Conservation (phyloP, 2,329 filamentous ascomycete species). For the Teratosphaeria nubilosa region DNA sequence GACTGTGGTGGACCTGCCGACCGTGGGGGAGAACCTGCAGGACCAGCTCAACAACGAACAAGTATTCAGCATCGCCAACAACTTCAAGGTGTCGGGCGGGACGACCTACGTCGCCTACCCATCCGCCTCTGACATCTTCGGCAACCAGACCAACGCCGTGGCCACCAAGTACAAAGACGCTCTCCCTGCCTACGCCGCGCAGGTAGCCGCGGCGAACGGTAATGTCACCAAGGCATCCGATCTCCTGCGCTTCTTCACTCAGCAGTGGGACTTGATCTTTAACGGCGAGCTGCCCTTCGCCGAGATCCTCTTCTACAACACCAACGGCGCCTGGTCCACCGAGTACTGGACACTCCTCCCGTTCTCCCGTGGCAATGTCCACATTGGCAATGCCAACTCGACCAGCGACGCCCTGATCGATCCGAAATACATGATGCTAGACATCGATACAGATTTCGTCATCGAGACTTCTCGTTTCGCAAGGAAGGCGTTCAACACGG, state of each 20-base stretch:
- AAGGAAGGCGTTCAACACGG: background rate
- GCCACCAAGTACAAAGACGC: background rate
- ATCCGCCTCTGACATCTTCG: background rate
- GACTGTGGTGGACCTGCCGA: slow-evolving; percentile 20
- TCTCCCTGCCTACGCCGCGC: background rate
- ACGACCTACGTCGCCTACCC: background rate
- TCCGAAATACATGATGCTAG: background rate
- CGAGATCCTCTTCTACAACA: background rate
- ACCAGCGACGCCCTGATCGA: background rate
- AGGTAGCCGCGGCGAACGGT: background rate
- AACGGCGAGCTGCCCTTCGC: background rate
- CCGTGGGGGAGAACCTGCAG: background rate
- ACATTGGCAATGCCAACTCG: background rate
- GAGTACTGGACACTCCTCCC: background rate
- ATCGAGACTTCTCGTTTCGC: background rate
- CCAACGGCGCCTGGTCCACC: background rate
- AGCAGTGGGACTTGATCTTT: background rate
- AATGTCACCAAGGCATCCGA: background rate
- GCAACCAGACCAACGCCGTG: background rate
- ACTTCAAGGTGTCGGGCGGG: background rate
- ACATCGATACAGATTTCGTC: background rate
- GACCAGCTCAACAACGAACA: background rate
- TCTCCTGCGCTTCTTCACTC: background rate
- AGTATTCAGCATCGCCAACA: background rate
- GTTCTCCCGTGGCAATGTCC: background rate